These are phyloP conservation scores for Cercis canadensis DNA, from an alignment of 306 rosid species.

Conservation along the genomic window DNA sequence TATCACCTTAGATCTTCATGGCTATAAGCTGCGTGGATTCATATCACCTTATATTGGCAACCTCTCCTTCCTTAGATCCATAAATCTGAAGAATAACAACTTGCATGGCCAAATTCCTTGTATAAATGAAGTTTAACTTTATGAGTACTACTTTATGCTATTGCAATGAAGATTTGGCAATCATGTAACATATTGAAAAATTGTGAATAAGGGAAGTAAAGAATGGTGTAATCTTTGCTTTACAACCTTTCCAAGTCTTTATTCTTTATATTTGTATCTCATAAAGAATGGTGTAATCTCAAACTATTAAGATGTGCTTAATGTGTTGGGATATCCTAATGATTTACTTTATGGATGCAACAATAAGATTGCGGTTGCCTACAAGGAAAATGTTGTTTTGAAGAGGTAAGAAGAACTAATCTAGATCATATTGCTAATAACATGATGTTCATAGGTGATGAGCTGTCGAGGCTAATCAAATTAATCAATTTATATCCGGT, in stretches of 20 bases:
- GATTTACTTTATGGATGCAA: slow-evolving; percentile 57
- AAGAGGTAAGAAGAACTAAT: slow-evolving; percentile 98
- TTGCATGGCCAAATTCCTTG: slow-evolving; percentile 4
- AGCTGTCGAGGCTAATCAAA: no score
- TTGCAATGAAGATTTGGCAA: background rate
- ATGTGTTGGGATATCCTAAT: slow-evolving; percentile 39
- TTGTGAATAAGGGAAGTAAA: background rate
- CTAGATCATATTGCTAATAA: no score
- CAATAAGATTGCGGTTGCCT: slow-evolving; percentile 95
- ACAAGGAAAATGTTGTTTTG: slow-evolving; percentile 96
- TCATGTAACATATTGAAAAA: background rate
- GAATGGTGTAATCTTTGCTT: background rate
- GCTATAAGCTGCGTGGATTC: background rate
- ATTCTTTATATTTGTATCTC: slow-evolving; percentile 11
- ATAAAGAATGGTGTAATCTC: no score
- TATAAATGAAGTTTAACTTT: background rate
- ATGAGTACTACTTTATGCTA: background rate
- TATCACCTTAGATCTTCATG: background rate
- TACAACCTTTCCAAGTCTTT: slow-evolving; percentile 12
- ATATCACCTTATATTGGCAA: background rate
- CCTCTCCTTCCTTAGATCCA: background rate
- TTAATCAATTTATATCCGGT: no score
- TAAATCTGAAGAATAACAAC: background rate
- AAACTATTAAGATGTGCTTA: slow-evolving; percentile 6
- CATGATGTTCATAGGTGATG: no score